Evolutionary conservation across 371 early-diverging fungal genomes (phyloP).

Genomic region (Rhizopus microsporus): DNA sequence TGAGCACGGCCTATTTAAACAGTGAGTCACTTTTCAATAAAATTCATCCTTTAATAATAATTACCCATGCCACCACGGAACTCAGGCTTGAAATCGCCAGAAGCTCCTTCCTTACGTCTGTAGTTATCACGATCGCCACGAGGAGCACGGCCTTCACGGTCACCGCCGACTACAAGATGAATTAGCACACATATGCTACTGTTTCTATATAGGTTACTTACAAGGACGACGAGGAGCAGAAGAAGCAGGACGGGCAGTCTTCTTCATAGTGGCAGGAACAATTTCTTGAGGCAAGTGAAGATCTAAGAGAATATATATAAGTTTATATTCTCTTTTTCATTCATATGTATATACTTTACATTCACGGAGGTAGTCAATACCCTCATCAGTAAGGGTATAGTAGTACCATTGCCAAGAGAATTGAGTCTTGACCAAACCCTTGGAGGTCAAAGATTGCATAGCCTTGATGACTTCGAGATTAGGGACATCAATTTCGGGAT

Average conservation of each 20-base stretch:
- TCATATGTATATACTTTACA: constrained; percentile 40
- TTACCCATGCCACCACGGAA: constrained; percentile 86
- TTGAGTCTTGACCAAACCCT: constrained; percentile 93
- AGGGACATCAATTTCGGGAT: constrained; percentile 93
- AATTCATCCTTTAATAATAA: constrained; percentile 6
- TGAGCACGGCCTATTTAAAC: constrained; percentile 3
- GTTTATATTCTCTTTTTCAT: background rate
- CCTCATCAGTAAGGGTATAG: constrained; percentile 97
- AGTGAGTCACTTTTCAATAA: background rate
- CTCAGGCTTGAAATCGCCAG: constrained; percentile 93
- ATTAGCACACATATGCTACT: background rate
- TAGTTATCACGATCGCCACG: constrained; percentile 83
- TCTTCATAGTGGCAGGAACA: constrained; percentile 97
- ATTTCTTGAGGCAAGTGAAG: constrained; percentile 96
- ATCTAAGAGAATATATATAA: constrained; percentile 35
- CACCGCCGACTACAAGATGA: constrained; percentile 37
- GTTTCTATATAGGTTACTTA: constrained; percentile 29
- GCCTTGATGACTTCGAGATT: constrained; percentile 99
- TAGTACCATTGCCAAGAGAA: constrained; percentile 99
- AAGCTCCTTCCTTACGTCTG: constrained; percentile 93
- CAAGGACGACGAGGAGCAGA: constrained; percentile 67
- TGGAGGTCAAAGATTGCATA: constrained; percentile 95
- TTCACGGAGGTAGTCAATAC: constrained; percentile 97
- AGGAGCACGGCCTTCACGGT: constrained; percentile 61
- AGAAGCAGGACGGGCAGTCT: constrained; percentile 71